These are phyloP conservation scores for Tulasnella sp. DNA, from an alignment of 768 basidiomycete species.

Conservation along the genomic window DNA sequence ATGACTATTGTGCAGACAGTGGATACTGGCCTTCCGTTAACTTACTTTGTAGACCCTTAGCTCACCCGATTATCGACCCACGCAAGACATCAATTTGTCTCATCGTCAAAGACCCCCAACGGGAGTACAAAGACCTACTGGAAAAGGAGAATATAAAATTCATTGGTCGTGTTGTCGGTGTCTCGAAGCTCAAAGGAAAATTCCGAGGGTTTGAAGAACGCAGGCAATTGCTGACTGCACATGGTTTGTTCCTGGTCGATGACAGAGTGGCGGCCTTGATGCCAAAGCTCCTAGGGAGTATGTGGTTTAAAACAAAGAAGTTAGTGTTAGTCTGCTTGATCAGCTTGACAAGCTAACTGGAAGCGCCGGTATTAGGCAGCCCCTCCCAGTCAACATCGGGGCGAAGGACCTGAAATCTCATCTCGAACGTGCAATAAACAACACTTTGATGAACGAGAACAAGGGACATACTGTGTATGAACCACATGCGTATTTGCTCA, in stretches of 20 bases:
- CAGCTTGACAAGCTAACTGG: constrained; percentile 27
- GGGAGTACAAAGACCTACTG: constrained; percentile 92
- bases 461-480: constrained; percentile 89
- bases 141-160: constrained; percentile 77
- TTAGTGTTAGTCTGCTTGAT: constrained; percentile 43
- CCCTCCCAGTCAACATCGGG: constrained; percentile 86
- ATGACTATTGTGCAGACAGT: background rate
- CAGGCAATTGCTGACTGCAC: constrained; percentile 77
- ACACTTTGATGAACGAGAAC: constrained; percentile 95
- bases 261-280: constrained; percentile 83
- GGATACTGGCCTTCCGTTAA: background rate
- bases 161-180: constrained; percentile 84
- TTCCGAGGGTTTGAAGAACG: constrained; percentile 82
- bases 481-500: background rate
- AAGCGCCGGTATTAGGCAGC: constrained; percentile 58
- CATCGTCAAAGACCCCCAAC: constrained; percentile 92
- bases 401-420: constrained; percentile 89
- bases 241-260: constrained; percentile 90
- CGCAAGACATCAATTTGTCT: constrained; percentile 77
- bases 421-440: constrained; percentile 86
- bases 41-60: constrained; percentile 55
- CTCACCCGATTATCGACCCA: constrained; percentile 79
- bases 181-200: constrained; percentile 91
- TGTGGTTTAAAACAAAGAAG: constrained; percentile 97
- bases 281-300: constrained; percentile 79